Base-by-base conservation (phyloP, 129 eudicot species). In the Dittrichia graveolens region DNA sequence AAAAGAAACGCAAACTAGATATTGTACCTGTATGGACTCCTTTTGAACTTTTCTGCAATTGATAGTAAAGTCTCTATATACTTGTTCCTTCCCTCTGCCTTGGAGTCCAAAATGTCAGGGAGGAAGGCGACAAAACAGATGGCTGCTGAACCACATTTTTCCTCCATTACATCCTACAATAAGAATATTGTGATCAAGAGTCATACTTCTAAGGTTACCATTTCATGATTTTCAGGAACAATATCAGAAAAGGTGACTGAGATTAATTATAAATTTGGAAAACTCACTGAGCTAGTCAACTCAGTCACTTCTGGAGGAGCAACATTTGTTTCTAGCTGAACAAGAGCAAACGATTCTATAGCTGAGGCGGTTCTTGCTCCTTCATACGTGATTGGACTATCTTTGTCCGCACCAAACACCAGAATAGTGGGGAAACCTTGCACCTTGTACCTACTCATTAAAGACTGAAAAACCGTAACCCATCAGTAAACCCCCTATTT, bases 71-170 rank as follows among this genome's bases (percentile, higher is more conserved):
- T 80, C 69, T 90, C 89, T 34, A 94, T 76, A 81, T 94, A 94
- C 84, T 90, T 94, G 73, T 94, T 94, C 85, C 98, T 88, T 71
- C 98, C 96, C 64, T 88, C 93, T 3, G 98, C 98, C 83, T 87
- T 94, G 54, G 96, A 83, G 82, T 94, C 98, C 91, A 94, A 79
- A 60, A 94, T 94, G 72, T 90, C 93, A 0, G 98, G 98, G 43
- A 94, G 89, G 85, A 94, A 94, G 34, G 97, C 83, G 13, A 94
- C 93, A 67, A 94, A 94, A 68, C 96, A 94, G 42, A 94, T 90
- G 65, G 98, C 98, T 38, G 97, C 96, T 71, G 98, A 82, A 77
- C 91, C 96, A 75, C 98, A 94, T 85, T 90, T 94, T 84, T 94
- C 95, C 74, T 93, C 93, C 98, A 93, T 44, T 73, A 87, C 89